These are phyloP conservation scores for Whalleya microplaca DNA, from an alignment of 2,329 filamentous ascomycete genomes.

Conservation along the genomic window DNA sequence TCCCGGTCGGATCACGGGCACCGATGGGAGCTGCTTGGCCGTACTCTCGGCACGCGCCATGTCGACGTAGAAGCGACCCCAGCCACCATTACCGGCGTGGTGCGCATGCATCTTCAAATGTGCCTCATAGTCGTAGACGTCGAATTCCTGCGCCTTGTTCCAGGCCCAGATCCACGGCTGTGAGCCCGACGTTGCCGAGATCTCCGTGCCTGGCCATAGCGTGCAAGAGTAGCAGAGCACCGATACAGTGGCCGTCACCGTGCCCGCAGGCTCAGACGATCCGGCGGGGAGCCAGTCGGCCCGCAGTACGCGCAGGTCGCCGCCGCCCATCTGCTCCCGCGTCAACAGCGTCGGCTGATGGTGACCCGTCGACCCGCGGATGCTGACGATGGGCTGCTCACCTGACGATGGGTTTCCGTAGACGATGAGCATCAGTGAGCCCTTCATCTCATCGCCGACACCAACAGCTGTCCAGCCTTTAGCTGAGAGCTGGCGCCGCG, in stretches of 20 bases:
- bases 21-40: background rate
- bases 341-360: conserved; percentile 11
- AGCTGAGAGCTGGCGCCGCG: conserved; percentile 1
- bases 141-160: conserved; percentile 28
- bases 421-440: conserved; percentile 20
- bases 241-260: conserved; percentile 18
- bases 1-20: conserved; percentile 4
- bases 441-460: conserved; percentile 14
- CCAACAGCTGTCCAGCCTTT: conserved; percentile 16
- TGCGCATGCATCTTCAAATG: conserved; percentile 11
- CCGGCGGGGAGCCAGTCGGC: conserved; percentile 3
- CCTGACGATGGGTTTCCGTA: conserved; percentile 15
- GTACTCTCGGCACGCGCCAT: conserved; percentile 9
- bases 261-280: background rate
- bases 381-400: conserved; percentile 8
- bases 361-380: conserved; percentile 13
- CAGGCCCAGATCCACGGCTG: conserved; percentile 35
- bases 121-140: conserved; percentile 10
- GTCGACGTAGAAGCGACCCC: conserved; percentile 17
- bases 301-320: conserved; percentile 5
- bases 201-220: conserved; percentile 19
- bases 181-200: conserved; percentile 21
- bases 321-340: conserved; percentile 4
- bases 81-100: conserved; percentile 9
- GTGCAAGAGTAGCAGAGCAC: conserved; percentile 32